Percentiles rank a stretch among this genome's conserved stretches.
phyloP scores from a whole-genome alignment of 305 asterid species.

The Rubia tinctorum region DNA sequence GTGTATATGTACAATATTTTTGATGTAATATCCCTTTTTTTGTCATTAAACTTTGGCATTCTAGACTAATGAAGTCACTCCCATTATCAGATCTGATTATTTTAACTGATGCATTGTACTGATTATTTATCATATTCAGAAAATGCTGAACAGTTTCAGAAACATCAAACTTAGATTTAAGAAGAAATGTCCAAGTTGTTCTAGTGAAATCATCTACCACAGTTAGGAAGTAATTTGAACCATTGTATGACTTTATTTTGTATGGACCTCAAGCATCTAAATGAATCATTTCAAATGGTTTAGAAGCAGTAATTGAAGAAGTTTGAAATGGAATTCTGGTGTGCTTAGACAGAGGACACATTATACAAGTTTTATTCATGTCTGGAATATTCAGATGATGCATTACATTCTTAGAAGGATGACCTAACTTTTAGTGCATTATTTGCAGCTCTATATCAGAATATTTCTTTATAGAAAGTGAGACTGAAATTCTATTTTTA shows the following conservation, averaged over 20 bases:
- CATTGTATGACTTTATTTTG: too few relatives aligned
- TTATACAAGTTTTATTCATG: neutral
- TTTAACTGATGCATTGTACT: neutral
- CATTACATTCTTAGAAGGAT: neutral
- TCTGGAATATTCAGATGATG: neutral
- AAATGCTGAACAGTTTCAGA: too few relatives aligned
- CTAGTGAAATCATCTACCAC: slow-evolving; percentile 4
- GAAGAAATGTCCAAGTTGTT: neutral
- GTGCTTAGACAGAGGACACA: slow-evolving; percentile 1
- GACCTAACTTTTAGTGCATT: neutral
- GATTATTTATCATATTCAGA: too few relatives aligned
- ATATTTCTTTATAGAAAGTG: neutral
- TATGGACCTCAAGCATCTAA: slow-evolving; percentile 6
- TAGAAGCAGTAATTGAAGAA: neutral
- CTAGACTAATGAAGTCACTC: rapidly evolving
- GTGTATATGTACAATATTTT: neutral
- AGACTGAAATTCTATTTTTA: too few relatives aligned
- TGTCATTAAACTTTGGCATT: too few relatives aligned
- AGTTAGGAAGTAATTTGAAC: neutral
- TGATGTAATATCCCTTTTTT: neutral
- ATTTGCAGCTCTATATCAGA: too few relatives aligned
- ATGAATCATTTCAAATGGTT: neutral
- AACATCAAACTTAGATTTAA: neutral
- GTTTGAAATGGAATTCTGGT: neutral
- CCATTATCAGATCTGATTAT: neutral